These are phyloP conservation scores for Aurantiochytrium sp. DNA, from an alignment of 108 stramenopile species.

Conservation along the genomic window DNA sequence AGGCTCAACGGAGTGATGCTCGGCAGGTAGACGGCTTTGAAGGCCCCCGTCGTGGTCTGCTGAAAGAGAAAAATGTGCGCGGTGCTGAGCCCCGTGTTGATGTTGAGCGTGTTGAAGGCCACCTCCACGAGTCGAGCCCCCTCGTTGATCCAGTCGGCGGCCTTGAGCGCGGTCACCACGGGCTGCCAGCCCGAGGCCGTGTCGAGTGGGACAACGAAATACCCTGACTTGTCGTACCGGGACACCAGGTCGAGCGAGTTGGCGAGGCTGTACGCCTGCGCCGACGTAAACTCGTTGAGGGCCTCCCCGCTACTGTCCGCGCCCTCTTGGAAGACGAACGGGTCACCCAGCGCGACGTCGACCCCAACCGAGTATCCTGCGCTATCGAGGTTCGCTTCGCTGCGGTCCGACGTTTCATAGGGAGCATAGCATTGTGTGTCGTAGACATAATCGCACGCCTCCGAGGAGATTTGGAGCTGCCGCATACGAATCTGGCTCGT, in stretches of 20 bases:
- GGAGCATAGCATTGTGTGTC: neutral
- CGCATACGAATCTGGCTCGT: neutral
- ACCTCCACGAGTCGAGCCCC: neutral
- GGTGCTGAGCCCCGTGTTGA: neutral
- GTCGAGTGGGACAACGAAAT: neutral
- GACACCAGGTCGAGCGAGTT: neutral
- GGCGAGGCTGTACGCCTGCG: neutral
- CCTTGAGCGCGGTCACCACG: neutral
- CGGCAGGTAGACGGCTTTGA: neutral
- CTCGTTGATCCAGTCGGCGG: neutral
- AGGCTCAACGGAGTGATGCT: neutral
- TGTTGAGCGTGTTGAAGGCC: neutral
- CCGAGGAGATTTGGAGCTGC: neutral
- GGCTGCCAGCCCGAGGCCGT: neutral
- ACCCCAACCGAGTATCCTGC: neutral
- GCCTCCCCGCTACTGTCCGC: too few species aligned
- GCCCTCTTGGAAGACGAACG: neutral
- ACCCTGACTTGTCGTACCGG: neutral
- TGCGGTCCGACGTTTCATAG: neutral
- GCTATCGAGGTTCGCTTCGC: neutral
- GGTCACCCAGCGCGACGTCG: neutral
- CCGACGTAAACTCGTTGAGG: neutral
- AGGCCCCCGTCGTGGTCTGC: neutral
- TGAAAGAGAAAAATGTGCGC: neutral
- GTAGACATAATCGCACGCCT: neutral